Conservation (phyloP, 2,329 filamentous ascomycete species). For the Colletotrichum paranaense region DNA sequence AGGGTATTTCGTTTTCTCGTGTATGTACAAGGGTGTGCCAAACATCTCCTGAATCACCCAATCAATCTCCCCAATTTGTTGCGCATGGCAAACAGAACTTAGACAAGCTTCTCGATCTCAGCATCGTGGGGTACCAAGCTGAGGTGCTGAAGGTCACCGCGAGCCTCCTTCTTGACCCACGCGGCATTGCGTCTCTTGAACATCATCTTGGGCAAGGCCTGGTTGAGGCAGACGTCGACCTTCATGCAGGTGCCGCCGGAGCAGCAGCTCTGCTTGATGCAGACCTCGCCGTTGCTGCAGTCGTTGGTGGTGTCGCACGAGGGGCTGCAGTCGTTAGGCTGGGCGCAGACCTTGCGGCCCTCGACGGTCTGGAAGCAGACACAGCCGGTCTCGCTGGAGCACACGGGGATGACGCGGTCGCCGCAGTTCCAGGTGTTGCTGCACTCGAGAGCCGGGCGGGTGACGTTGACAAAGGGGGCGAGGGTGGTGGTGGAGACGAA, state of each 20-base stretch:
- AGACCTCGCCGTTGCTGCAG: conserved; percentile 22
- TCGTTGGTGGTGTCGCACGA: conserved; percentile 19
- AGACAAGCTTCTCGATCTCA: background rate
- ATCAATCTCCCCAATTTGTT: too few relatives aligned
- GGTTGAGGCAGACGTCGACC: conserved; percentile 24
- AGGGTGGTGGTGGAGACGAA: conserved; percentile 37
- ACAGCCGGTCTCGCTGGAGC: conserved; percentile 14
- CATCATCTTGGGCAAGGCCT: conserved; percentile 15
- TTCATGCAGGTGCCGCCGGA: conserved; percentile 26
- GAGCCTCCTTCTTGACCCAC: conserved; percentile 16
- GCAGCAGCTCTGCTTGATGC: conserved; percentile 33
- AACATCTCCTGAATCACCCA: background rate
- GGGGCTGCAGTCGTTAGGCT: conserved; percentile 16
- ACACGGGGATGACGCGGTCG: conserved; percentile 4
- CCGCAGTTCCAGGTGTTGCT: conserved; percentile 20
- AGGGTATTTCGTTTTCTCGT: background rate
- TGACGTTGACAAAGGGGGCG: conserved; percentile 19
- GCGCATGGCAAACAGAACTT: background rate
- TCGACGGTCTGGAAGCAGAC: conserved; percentile 29
- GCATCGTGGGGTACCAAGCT: conserved; percentile 20
- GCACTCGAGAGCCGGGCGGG: conserved; percentile 11
- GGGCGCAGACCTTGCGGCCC: conserved; percentile 24
- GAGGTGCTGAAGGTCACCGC: conserved; percentile 1
- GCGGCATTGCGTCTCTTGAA: conserved; percentile 23
- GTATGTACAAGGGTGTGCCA: conserved; percentile 10